phyloP scores from a whole-genome alignment of 1,284 basidiomycete species.

The Cryptococcus sp. region DNA sequence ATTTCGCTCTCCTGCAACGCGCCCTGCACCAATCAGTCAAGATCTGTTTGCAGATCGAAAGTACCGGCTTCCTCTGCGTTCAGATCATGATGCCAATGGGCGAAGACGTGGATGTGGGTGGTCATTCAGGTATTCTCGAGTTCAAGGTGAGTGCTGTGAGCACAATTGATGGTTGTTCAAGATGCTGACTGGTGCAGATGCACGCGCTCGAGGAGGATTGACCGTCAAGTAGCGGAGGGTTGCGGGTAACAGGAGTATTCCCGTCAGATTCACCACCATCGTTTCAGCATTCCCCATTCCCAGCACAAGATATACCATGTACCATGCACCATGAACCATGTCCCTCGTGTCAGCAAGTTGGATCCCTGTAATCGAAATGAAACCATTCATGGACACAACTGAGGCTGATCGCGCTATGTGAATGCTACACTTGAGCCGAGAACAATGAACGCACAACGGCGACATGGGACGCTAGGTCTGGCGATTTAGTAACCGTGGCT shows the following conservation, averaged over 20 bases:
- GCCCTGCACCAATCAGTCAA: slow-evolving; percentile 79
- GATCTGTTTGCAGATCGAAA: slow-evolving; percentile 80
- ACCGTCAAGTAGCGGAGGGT: slow-evolving; percentile 8
- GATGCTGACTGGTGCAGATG: slow-evolving; percentile 30
- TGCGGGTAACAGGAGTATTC: not conserved
- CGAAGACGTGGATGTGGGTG: slow-evolving; percentile 53
- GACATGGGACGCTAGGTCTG: not conserved
- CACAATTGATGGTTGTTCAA: too few species aligned
- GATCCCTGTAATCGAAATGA: not conserved
- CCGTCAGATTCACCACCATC: not conserved
- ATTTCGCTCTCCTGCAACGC: slow-evolving; percentile 68
- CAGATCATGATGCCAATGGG: slow-evolving; percentile 77
- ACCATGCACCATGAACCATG: not conserved
- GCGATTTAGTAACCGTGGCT: slow-evolving; percentile 46
- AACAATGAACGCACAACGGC: not conserved
- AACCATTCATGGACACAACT: not conserved
- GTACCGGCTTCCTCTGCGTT: slow-evolving; percentile 73
- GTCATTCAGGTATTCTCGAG: slow-evolving; percentile 69
- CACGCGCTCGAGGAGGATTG: slow-evolving; percentile 43
- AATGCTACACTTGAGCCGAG: too few species aligned
- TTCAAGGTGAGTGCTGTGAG: slow-evolving; percentile 65
- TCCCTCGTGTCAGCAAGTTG: too few species aligned
- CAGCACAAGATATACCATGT: too few species aligned
- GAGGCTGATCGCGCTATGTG: too few species aligned
- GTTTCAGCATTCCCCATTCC: too few species aligned